phyloP scores from a whole-genome alignment of 1,139 yeast genomes.

The Hansenula lynferdii region DNA sequence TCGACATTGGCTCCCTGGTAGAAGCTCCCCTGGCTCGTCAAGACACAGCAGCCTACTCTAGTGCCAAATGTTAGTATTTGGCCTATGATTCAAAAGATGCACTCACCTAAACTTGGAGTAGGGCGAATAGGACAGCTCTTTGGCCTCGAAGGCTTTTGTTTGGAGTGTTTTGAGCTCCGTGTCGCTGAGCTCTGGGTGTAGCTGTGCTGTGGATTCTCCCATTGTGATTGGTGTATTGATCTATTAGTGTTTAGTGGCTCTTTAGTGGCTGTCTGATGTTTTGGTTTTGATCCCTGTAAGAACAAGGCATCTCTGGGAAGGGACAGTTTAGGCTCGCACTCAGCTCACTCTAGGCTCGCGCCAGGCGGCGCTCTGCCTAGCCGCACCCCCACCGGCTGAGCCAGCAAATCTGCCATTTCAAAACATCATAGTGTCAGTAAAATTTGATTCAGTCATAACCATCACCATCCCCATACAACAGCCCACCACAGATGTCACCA shows the following conservation, averaged over 20 bases:
- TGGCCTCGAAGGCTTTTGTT: conserved; percentile 36
- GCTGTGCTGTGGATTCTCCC: not conserved
- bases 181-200: conserved; percentile 20
- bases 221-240: too few species aligned
- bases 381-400: not conserved
- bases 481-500: not conserved
- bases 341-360: not conserved
- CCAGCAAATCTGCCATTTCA: too few species aligned
- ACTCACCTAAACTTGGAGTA: conserved; percentile 70
- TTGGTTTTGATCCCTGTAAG: too few species aligned
- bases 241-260: too few species aligned
- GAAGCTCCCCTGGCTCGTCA: conserved; percentile 45
- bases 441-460: too few species aligned
- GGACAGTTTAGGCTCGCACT: not conserved
- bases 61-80: conserved; percentile 3
- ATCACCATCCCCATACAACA: not conserved
- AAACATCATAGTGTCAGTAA: too few species aligned
- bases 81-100: not conserved
- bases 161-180: conserved; percentile 28
- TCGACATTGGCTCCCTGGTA: conserved; percentile 84
- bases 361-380: not conserved
- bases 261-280: too few species aligned
- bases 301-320: too few species aligned
- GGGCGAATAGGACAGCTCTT: conserved; percentile 63
- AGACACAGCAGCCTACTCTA: conserved; percentile 77